These are phyloP conservation scores for Tolypocladium guangdongense DNA, from an alignment of 2,329 filamentous ascomycete genomes.

Conservation along the genomic window DNA sequence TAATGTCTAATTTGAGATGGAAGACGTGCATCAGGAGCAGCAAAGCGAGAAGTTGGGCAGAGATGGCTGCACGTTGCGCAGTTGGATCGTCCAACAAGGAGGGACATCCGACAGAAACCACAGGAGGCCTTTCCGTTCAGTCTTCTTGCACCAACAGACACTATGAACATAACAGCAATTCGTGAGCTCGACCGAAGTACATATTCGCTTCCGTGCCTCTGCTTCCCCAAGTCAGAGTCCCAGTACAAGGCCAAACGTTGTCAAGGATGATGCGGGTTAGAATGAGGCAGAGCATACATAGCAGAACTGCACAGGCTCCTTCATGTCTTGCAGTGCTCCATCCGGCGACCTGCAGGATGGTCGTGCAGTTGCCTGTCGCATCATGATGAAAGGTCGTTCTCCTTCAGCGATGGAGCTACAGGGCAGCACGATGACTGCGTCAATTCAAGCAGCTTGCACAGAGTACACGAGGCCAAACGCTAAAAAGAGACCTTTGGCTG, in stretches of 20 bases:
- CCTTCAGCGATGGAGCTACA: not conserved
- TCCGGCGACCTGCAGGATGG: not conserved
- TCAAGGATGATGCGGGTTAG: not conserved
- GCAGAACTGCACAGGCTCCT: not conserved
- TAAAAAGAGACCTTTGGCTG: too few relatives aligned
- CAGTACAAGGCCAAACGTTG: not conserved
- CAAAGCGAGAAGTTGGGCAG: too few relatives aligned
- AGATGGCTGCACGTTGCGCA: too few relatives aligned
- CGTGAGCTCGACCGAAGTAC: not conserved
- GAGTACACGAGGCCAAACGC: not conserved
- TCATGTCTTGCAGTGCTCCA: not conserved
- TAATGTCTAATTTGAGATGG: too few relatives aligned
- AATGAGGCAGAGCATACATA: not conserved
- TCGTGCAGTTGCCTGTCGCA: not conserved
- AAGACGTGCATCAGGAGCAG: too few relatives aligned
- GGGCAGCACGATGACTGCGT: not conserved
- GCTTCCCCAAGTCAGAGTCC: too few relatives aligned
- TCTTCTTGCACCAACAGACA: too few relatives aligned
- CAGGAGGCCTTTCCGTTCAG: too few relatives aligned
- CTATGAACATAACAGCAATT: too few relatives aligned
- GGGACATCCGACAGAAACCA: too few relatives aligned
- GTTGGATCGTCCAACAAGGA: too few relatives aligned
- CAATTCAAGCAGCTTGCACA: not conserved
- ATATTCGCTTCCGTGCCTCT: not conserved
- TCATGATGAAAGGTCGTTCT: not conserved